Evolutionary conservation across 2,329 filamentous ascomycete species (phyloP), one percentile per base, ranked within the genome.

Genomic region (Penicillium olsonii): DNA sequence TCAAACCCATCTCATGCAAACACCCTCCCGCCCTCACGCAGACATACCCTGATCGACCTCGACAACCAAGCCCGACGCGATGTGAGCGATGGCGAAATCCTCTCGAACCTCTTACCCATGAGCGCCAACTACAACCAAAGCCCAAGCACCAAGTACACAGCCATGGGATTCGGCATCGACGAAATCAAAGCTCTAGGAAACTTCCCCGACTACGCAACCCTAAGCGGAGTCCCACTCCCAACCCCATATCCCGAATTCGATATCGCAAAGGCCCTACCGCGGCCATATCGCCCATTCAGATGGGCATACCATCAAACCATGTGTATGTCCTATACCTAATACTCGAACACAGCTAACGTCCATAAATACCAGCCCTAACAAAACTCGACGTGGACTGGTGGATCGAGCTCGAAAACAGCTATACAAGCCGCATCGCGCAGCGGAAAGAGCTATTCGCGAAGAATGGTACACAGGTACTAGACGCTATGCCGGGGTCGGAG

Each of bases 251-350:
- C 66, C 1, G 75, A 81, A 4, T 94, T 94, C 64, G 75, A 89
- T 54, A 84, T 91, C 46, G 71, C 78, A 12, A 87, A 77, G 54
- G 89, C 90, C 1, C 61, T 79, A 9, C 82, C 90, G 1, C 78
- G 90, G 49, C 90, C 90, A 0, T 95, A 92, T 65, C 79, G 90
- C 34, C 90, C 90, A 0, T 87, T 95, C 37, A 72, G 90, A 61
- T 95, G 90, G 90, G 75, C 79, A 0, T 95, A 95, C 64, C 88
- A 94, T 65, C 90, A 95, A 65, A 95, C 90, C 0, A 95, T 95
- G 90, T 88, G 89, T 92, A 80, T 60, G 85, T 78, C 5, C 11
- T 5, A n/a, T n/a, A n/a, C n/a, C n/a, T n/a, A n/a, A n/a, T n/a
- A 24, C 22, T 8, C 22, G 8, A 24, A 24, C 22, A 24, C 22